phyloP scores from a whole-genome alignment of 1,284 basidiomycete genomes.

The Vanrija pseudolonga region DNA sequence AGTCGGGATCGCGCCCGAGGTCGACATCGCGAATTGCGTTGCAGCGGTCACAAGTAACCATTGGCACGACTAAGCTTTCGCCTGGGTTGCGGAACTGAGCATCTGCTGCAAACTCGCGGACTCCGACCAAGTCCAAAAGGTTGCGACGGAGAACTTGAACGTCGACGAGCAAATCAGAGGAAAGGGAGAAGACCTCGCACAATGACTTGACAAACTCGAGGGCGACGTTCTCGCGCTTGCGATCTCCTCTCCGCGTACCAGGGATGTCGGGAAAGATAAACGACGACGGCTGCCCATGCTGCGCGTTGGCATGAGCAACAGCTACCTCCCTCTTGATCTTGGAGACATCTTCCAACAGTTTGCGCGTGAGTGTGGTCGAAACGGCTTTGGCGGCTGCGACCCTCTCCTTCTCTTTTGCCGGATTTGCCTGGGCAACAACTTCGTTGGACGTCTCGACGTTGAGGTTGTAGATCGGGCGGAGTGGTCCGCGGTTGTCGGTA shows the following conservation, averaged over 20 bases:
- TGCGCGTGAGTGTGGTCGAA: conserved; percentile 73
- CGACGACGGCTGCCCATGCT: conserved; percentile 56
- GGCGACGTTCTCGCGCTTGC: conserved; percentile 63
- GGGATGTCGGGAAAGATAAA: conserved; percentile 74
- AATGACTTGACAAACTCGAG: conserved; percentile 88
- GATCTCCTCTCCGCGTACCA: conserved; percentile 59
- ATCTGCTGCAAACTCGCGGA: conserved; percentile 81
- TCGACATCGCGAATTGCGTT: conserved; percentile 88
- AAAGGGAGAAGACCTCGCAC: conserved; percentile 75
- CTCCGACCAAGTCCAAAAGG: conserved; percentile 79
- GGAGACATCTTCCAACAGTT: conserved; percentile 69
- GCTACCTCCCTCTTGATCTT: conserved; percentile 65
- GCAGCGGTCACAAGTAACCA: conserved; percentile 87
- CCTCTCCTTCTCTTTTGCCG: conserved; percentile 65
- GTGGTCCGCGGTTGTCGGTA: conserved; percentile 61
- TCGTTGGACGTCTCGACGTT: conserved; percentile 34
- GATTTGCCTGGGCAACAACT: conserved; percentile 54
- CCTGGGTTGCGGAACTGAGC: conserved; percentile 89
- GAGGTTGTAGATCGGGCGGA: conserved; percentile 68
- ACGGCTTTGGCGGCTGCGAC: conserved; percentile 71
- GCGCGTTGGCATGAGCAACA: conserved; percentile 57
- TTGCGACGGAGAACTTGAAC: conserved; percentile 85
- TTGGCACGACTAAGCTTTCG: conserved; percentile 78
- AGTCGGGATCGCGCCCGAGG: conserved; percentile 86
- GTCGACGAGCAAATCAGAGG: conserved; percentile 75